Base-by-base conservation (phyloP, 2,329 filamentous ascomycete species). In the Alternaria dauci region DNA sequence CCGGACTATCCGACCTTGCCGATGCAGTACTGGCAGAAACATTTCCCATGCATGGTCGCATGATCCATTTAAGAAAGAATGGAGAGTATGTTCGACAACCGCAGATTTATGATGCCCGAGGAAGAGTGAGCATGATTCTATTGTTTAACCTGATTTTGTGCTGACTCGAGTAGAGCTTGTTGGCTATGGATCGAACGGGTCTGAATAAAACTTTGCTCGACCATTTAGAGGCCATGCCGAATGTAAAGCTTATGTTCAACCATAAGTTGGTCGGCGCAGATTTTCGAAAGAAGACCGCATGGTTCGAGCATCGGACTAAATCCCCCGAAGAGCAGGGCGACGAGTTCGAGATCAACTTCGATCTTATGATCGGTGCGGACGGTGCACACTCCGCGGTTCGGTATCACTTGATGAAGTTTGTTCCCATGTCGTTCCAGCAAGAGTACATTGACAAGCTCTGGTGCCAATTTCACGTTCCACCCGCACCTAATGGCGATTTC, bases 401-500 rank as follows among this genome's bases (percentile, higher is more conserved):
- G 52, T 96, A 93, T 76, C 93, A 98, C 75, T 83, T 99, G 80
- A 99, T 99, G 94, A 98, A 98, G 80, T 97, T 88, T 71, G 87
- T 90, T 1, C 88, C 91, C 11, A 92, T 98, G 87, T 88, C 95
- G 79, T 99, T 97, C 75, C 86, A 91, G 70, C 95, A 99, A 76
- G 88, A 93, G 71, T 99, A 99, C 78, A 95, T 99, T 74, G 94
- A 98, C 78, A 95, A 94, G 0, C 81, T 98, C 5, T 99, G 95
- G 95, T 98, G 94, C 78, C 95, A 99, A 75, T 98, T 99, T 75
- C 89, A 89, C 51, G 93, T 99, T 62, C 83, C 86, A 20, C 85
- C 91, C 1, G 66, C 78, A 2, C 60, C 76, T 9, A 68, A 75
- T 0, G 82, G 83, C 23, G 81, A 84, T 46, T 98, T 96, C 75